Base-by-base conservation (phyloP, 148 eudicot species). In the Amaranthus palmeri region DNA sequence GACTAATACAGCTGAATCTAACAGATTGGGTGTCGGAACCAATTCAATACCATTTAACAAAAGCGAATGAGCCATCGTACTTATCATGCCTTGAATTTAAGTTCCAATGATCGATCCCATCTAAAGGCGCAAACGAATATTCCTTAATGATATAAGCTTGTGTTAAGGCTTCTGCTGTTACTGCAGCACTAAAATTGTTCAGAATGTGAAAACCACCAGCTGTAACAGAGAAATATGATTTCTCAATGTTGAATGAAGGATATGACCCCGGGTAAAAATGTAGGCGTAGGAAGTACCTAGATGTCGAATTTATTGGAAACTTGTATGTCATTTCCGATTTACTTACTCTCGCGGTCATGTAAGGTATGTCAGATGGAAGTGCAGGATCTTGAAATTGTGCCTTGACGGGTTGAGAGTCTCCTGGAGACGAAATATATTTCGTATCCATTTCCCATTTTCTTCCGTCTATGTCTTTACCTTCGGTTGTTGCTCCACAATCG, bases 31-130 rank as follows among this genome's bases (percentile, higher is more conserved):
- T 3, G 74, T 64, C 4, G 87, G 72, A 58, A 93, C 76, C 46
- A 93, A 65, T 74, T 93, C 98, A 8, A 93, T 89, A 0, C 96
- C 98, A 58, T 91, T 91, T 93, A 10, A 93, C 68, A 64, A 91
- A 93, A 0, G 88, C 90, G 46, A 90, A 84, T 0, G 92, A 81
- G 1, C 76, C 78, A 4, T 54, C 66, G 7, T 76, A 25, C 70
- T 85, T 77, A 13, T 82, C 84, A 0, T 3, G 96, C 87, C 71
- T 72, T 84, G 75, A 93, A 84, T 3, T 80, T 75, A 48, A 93
- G 15, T 7, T 72, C 82, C 60, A 93, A 74, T 1, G 76, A 36
- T 73, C 75, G 0, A 55, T 42, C 43, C 72, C 57, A n/a, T 68
- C 76, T 17, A 67, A 41, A 2, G 89, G 80, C 4, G 88, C 77